Base-by-base conservation (phyloP, 108 stramenopile genomes). In the Mediolabrus comicus region DNA sequence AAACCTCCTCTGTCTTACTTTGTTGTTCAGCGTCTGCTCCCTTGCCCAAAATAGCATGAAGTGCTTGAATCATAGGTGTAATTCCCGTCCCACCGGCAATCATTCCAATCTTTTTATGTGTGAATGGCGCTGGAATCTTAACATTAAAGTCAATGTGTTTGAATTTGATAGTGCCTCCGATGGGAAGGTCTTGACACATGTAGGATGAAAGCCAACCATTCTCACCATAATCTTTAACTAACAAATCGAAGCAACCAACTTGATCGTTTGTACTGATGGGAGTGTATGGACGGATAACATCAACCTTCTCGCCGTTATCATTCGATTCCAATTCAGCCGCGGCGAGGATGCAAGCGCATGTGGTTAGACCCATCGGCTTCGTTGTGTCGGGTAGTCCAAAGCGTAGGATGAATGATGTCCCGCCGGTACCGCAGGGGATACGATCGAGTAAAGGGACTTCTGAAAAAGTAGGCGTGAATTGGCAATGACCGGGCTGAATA, bases 11-110 rank as follows among this genome's bases (percentile, higher is more conserved):
- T 2, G 61, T 70, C 1, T 17, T 25, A 36, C 62, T 53, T 54
- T 67, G 66, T 53, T 66, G 65, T 27, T 86, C 71, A 22, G 46
- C 7, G 32, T 83, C 82, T 28, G 80, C 79, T 14, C 84, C 80
- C 55, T 83, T 80, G 26, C 92, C 87, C 19, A 98, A 69, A 61
- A 97, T 84, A 56, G 95, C 97, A 77, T 97, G 95, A 38, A 98
- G 75, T 7, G 95, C 96, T 84, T 99, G 98, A 14, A 96, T 83
- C 89, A 96, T 96, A 55, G 98, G 98, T 25, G 97, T 98, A 57
- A 99, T 88, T 11, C 98, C 98, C 13, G 96, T 97, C n/a, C 98
- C 98, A 38, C 98, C 98, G 9, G 92, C 97, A 69, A 99, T 71
- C 95, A 99, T 97, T 22, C 90, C 83, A 69, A 99, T 85, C 32